Base-by-base conservation (phyloP, 2,329 filamentous ascomycete species). In the Pseudogymnoascus sp. region DNA sequence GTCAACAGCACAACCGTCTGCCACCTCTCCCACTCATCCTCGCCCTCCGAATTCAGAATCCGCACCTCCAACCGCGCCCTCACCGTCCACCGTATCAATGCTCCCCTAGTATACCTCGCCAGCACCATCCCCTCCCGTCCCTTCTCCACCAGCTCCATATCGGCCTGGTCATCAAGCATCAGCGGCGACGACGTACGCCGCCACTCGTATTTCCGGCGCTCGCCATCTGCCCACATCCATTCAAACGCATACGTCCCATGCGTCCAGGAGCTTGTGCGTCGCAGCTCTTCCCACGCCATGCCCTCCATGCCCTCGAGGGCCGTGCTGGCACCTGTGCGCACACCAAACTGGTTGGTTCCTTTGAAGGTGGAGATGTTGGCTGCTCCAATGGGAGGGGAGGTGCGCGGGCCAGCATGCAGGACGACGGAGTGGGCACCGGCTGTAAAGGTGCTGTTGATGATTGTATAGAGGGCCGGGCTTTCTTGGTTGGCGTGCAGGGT, bases 81-180 rank as follows among this genome's bases (percentile, higher is more conserved):
- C 49, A 56, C 49, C 5, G 49, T 56, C 49, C 49, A 56, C 8
- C 49, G 49, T 18, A 56, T 34, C 25, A 56, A 34, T 6, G n/a
- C 9, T 16, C 49, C 49, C 25, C 28, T 31, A 2, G 49, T 34
- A 5, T 56, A 56, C 3, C 28, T 56, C 25, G 49, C 49, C 9
- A 56, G 28, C 25, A 56, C 49, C 49, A 56, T 56, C 5, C 49
- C 49, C 16, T 56, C 49, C 28, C 49, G 49, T 4, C 49, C 46
- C 62, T 18, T 66, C 63, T 64, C 68, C 36, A 63, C 25, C n/a
- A 65, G 28, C 60, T 66, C 65, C 62, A 66, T 18, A 60, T 66
- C 64, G 6, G 62, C 60, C 60, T 66, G 65, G 59, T 66, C 65
- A 12, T 36, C 61, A 21, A 62, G 59, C 3, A 53, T 18, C 6